Percentiles rank a stretch among this genome's conserved stretches.
Conservation (phyloP, 192 early-diverging fungal genomes). For the Kickxella alabastrina region DNA sequence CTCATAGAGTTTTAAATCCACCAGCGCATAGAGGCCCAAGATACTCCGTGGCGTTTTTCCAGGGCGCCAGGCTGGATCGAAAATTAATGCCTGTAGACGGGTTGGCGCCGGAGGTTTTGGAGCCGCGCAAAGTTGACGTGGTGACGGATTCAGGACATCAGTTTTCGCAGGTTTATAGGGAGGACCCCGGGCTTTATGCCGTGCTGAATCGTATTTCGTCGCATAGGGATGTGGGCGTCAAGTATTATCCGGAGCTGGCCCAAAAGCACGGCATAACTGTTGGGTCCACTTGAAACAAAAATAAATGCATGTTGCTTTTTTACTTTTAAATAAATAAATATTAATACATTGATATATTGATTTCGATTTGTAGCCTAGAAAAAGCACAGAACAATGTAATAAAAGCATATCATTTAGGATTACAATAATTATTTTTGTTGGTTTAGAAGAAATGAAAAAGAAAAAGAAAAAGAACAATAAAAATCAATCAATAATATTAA, state of each 20-base stretch:
- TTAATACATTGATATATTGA: too few relatives aligned
- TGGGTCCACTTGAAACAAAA: too few relatives aligned
- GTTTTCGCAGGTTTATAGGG: conserved; percentile 10
- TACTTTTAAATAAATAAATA: too few relatives aligned
- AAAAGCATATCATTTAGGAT: too few relatives aligned
- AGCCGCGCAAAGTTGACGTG: conserved; percentile 6
- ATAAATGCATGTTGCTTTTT: too few relatives aligned
- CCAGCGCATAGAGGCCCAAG: conserved; percentile 43
- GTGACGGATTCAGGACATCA: conserved; percentile 43
- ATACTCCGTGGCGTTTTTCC: conserved; percentile 59
- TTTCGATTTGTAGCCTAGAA: too few relatives aligned
- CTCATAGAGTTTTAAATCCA: conserved; percentile 58
- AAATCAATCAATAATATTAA: too few relatives aligned
- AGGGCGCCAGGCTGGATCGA: conserved; percentile 43
- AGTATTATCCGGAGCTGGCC: conserved; percentile 17
- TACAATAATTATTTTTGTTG: too few relatives aligned
- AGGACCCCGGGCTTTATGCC: conserved; percentile 11
- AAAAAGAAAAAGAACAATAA: too few relatives aligned
- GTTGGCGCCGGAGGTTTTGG: conserved; percentile 17
- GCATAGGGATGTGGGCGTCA: conserved; percentile 24
- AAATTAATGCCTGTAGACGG: conserved; percentile 31
- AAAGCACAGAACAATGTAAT: too few relatives aligned
- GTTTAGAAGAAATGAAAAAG: too few relatives aligned
- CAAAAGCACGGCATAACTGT: too few relatives aligned
- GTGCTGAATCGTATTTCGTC: conserved; percentile 36